Base-by-base conservation (phyloP, 2,329 filamentous ascomycete genomes). In the Leptographium lundbergii region DNA sequence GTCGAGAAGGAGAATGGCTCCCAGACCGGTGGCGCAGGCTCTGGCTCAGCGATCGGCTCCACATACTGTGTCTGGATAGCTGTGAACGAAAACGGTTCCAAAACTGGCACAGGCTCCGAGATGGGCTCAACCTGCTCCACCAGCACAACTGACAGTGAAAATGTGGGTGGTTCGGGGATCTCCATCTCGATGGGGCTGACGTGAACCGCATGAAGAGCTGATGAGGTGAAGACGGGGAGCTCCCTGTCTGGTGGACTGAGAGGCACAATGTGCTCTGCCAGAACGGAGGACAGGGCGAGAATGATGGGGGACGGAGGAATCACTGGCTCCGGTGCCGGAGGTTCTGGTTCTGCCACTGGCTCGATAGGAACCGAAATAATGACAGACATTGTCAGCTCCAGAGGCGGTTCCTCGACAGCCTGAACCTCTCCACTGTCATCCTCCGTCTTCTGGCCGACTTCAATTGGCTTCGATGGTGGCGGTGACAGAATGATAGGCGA, bases 141-240 rank as follows among this genome's bases (percentile, higher is more conserved):
- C 45, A 75, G 72, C 22, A 81, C 74, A 1, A 62, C 64, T 1
- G 79, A 80, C 42, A 80, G 67, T 51, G 63, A 57, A 3, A 63
- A 60, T 1, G 50, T n/a, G 0, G 59, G 59, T 1, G 27, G 57
- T 25, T 57, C 57, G 1, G 62, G 61, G 3, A 61, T 13, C 2
- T 60, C 56, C 9, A 60, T 42, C 32, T 63, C 61, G n/a, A 63
- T 57, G 0, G 63, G 63, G 1, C 34, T 53, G 36, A 64, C 59
- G 19, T 59, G 45, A 11, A 63, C 59, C 10, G 59, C 24, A 9
- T 58, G 61, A 24, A 64, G 25, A 6, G 34, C 17, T 2, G 63
- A 64, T 6, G 60, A 55, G 19, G 59, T 47, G 6, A 64, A 61
- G 1, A 59, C 54, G 3, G 60, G 60, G 19, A 48, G 14, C 45